Evolutionary conservation across 192 early-diverging fungal genomes (phyloP).

Genomic region (Mortierella alpina): DNA sequence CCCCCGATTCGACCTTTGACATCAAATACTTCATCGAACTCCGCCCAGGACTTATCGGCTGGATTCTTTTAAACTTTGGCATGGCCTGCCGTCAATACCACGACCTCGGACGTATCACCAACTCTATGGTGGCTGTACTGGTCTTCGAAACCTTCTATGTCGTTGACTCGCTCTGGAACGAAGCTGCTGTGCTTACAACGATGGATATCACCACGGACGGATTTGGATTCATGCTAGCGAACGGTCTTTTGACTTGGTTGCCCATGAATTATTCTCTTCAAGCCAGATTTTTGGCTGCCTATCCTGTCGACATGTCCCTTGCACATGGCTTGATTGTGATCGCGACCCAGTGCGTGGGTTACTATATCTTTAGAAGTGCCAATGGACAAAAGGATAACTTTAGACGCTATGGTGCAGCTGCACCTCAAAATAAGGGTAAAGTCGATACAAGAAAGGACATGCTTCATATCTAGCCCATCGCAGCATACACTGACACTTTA

Average conservation of each 20-base stretch:
- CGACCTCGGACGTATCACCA: conserved; percentile 72
- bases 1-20: conserved; percentile 69
- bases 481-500: neutral
- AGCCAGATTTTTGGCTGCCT: conserved; percentile 83
- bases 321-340: conserved; percentile 57
- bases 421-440: conserved; percentile 64
- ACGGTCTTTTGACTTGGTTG: conserved; percentile 89
- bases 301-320: conserved; percentile 71
- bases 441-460: neutral
- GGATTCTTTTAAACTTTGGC: conserved; percentile 83
- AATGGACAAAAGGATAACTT: conserved; percentile 95
- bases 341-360: conserved; percentile 71
- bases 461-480: neutral
- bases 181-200: conserved; percentile 89
- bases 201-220: conserved; percentile 99
- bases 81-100: conserved; percentile 83
- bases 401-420: conserved; percentile 72
- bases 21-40: conserved; percentile 96
- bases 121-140: conserved; percentile 81
- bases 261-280: conserved; percentile 92
- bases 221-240: conserved; percentile 91
- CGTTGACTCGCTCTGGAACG: conserved; percentile 85
- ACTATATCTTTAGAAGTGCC: conserved; percentile 88
- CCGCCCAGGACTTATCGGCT: conserved; percentile 92
- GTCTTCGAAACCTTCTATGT: conserved; percentile 87